Evolutionary conservation across 768 basidiomycete species (phyloP), one percentile per base, ranked within the genome.

Genomic region (Podaxis sp.): DNA sequence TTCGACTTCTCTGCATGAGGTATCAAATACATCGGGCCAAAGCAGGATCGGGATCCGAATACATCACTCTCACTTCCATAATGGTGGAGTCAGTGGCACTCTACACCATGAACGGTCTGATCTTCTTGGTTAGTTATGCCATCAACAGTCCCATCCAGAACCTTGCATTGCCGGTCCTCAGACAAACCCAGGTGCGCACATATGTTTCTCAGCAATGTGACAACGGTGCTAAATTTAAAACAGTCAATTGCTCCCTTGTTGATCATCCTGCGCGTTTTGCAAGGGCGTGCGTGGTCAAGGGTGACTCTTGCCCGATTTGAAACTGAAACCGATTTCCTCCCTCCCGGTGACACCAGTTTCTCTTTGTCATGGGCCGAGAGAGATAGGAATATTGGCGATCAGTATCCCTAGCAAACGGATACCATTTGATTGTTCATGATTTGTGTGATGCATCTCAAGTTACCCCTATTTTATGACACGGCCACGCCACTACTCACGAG

Each of bases 21-120:
- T 63, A 66, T 25, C 51, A 57, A 8, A 65, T 73, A 33, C 64
- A 63, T 8, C 41, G 53, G 22, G 49, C 58, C 1, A 60, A 76
- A n/a, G 71, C 62, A 8, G 68, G 70, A 19, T 65, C 69, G 27
- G 70, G 71, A 33, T 49, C 64, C 8, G 66, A 66, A 40, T 79
- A 77, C 65, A 72, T 73, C 8, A 73, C 72, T 24, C 64, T 75
- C 22, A 68, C 67, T 9, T 67, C 76, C 12, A 76, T 78, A 65
- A 62, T 77, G 40, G 64, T 80, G 55, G 77, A 79, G 66, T 73
- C 71, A 11, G 77, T 76, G 9, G 69, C 75, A 15, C 71, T 76
- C 3, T 79, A 76, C 69, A 70, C 74, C 6, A 33, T 72, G 11
- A 66, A 71, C 25, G 72, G 72, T 15, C 61, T 78, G 43, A 58